Evolutionary conservation across 139 green algal species (phyloP).

Genomic region (Tetradesmus obliquus): DNA sequence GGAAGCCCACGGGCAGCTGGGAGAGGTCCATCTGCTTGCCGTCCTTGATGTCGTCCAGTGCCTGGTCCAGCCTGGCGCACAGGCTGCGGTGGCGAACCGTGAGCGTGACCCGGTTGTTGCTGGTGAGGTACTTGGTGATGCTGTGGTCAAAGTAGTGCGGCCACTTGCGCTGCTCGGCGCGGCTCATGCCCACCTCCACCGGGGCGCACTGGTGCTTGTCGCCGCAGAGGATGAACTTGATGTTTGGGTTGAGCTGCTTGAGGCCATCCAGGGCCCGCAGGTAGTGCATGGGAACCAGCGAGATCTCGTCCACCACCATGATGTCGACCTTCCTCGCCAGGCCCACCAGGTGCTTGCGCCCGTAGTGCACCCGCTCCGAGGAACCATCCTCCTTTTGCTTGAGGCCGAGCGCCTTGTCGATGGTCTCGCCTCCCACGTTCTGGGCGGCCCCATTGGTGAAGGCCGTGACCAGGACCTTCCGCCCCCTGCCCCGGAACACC

Average conservation of each 20-base stretch:
- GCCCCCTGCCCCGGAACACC: background rate
- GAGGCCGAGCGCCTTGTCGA: background rate
- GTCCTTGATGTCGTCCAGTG: background rate
- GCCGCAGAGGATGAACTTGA: background rate
- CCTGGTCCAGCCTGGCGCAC: background rate
- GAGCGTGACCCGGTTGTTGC: background rate
- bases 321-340: background rate
- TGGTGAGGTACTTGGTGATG: background rate
- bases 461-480: background rate
- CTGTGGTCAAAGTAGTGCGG: conserved; percentile 11
- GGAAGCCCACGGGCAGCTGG: background rate
- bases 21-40: background rate
- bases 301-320: background rate
- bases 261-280: background rate
- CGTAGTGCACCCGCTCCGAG: background rate
- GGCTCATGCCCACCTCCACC: background rate
- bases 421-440: background rate
- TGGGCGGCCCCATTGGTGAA: no score
- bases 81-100: background rate
- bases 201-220: background rate
- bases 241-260: background rate
- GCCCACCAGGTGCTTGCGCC: background rate
- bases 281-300: background rate
- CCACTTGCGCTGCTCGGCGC: no score
- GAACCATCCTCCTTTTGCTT: background rate